These are phyloP conservation scores for Trichoderma guizhouense DNA, from an alignment of 2,329 filamentous ascomycete species.

Conservation along the genomic window DNA sequence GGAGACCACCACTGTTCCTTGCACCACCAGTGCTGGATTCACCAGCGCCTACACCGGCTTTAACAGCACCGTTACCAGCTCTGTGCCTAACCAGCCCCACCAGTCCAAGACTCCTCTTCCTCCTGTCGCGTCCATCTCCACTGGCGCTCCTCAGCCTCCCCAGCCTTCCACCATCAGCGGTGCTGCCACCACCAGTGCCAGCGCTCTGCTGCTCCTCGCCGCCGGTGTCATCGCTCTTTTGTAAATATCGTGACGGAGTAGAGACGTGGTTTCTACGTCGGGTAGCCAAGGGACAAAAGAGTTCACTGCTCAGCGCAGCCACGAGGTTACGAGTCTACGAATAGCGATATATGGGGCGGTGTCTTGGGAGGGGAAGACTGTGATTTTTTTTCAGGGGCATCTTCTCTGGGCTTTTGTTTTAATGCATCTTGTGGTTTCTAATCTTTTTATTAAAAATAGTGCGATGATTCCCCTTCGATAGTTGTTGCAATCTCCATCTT, in stretches of 20 bases:
- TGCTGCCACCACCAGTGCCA: slow-evolving; percentile 34
- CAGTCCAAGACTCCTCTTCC: slow-evolving; percentile 13
- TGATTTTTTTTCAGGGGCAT: not conserved
- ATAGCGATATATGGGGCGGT: slow-evolving; percentile 17
- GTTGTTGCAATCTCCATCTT: slow-evolving; percentile 20
- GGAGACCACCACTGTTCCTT: slow-evolving; percentile 26
- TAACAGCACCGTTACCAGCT: slow-evolving; percentile 33
- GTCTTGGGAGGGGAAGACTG: slow-evolving; percentile 7
- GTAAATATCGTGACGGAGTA: slow-evolving; percentile 30
- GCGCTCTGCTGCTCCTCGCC: slow-evolving; percentile 36
- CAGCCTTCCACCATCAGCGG: slow-evolving; percentile 26
- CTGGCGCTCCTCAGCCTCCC: slow-evolving; percentile 22
- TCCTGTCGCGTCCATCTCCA: slow-evolving; percentile 8
- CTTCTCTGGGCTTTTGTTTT: slow-evolving; percentile 2
- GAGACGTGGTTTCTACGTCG: slow-evolving; percentile 23
- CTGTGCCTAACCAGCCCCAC: slow-evolving; percentile 27
- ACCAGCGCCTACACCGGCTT: slow-evolving; percentile 31
- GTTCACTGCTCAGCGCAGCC: slow-evolving; percentile 27
- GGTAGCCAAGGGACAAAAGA: slow-evolving; percentile 17
- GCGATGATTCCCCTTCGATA: slow-evolving; percentile 25
- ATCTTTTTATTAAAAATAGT: slow-evolving; percentile 17
- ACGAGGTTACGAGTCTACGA: slow-evolving; percentile 36
- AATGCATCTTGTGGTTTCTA: slow-evolving; percentile 14
- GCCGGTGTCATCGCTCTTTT: slow-evolving; percentile 37
- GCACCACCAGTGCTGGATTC: slow-evolving; percentile 22